phyloP scores from a whole-genome alignment of 805 yeast genomes.

The Myxozyma vanderwaltii region DNA sequence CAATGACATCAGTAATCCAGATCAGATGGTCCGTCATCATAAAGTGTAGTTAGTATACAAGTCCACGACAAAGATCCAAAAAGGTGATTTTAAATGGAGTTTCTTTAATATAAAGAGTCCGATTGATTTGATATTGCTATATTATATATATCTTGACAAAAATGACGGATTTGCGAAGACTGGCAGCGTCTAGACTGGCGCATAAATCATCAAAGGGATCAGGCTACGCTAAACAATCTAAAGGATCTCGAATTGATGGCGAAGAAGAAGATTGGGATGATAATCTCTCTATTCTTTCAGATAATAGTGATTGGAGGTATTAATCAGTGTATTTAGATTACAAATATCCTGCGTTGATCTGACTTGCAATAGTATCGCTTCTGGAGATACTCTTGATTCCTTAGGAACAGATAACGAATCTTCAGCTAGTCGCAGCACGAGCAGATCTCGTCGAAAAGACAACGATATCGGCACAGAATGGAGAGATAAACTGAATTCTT shows the following conservation, averaged over 20 bases:
- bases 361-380: conserved; percentile 14
- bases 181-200: conserved; percentile 26
- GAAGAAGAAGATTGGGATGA: conserved; percentile 28
- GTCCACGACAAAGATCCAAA: too few species aligned
- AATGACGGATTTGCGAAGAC: conserved; percentile 27
- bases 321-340: not conserved
- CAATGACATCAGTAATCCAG: too few species aligned
- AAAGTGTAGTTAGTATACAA: too few species aligned
- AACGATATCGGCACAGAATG: conserved; percentile 25
- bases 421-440: conserved; percentile 10
- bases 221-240: conserved; percentile 1
- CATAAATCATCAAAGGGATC: conserved; percentile 5
- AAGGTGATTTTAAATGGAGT: too few species aligned
- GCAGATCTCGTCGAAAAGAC: conserved; percentile 21
- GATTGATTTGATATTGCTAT: too few species aligned
- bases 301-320: conserved; percentile 31
- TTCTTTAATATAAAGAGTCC: too few species aligned
- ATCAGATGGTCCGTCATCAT: too few species aligned
- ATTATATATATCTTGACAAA: not conserved
- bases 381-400: conserved; percentile 25
- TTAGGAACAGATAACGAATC: conserved; percentile 19
- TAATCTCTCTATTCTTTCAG: conserved; percentile 19
- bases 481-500: conserved; percentile 23
- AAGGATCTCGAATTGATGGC: conserved; percentile 8
- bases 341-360: not conserved